These are phyloP conservation scores for Erucastrum elatum DNA, from an alignment of 345 rosid species.

Conservation along the genomic window DNA sequence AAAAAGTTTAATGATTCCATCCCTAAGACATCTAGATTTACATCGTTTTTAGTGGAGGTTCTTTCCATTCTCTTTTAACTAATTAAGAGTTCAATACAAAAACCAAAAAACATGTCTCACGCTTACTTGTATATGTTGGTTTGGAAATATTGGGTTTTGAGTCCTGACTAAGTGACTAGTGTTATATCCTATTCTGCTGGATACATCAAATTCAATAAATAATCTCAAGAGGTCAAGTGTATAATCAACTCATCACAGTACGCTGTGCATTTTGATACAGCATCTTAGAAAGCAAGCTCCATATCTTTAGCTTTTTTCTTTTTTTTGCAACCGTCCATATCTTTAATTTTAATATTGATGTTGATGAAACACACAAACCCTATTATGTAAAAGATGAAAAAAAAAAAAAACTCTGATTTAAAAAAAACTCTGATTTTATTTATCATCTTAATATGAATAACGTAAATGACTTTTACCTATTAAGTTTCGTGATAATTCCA, in stretches of 20 bases:
- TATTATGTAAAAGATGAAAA: not conserved
- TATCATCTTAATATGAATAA: not conserved
- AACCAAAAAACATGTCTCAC: conserved; percentile 2
- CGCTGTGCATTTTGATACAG: not conserved
- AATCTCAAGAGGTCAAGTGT: not conserved
- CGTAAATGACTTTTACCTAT: not conserved
- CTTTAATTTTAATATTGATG: too few relatives aligned
- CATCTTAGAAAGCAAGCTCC: not conserved
- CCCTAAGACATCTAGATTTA: conserved; percentile 11
- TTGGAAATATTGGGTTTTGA: not conserved
- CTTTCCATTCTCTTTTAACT: not conserved
- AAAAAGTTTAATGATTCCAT: conserved; percentile 18
- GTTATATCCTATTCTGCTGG: not conserved
- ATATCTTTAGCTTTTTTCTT: conserved; percentile 1
- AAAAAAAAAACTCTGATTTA: too few relatives aligned
- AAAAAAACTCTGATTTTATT: not conserved
- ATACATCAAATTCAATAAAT: not conserved
- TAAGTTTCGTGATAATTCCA: not conserved
- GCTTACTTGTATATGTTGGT: not conserved
- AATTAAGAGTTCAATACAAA: not conserved
- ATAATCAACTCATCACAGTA: conserved; percentile 4
- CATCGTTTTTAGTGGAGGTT: not conserved
- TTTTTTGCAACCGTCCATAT: not conserved
- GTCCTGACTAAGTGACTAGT: conserved; percentile 4
- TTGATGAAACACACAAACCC: not conserved